Conservation (phyloP, 306 rosid genomes). For the Dicorynia guianensis region DNA sequence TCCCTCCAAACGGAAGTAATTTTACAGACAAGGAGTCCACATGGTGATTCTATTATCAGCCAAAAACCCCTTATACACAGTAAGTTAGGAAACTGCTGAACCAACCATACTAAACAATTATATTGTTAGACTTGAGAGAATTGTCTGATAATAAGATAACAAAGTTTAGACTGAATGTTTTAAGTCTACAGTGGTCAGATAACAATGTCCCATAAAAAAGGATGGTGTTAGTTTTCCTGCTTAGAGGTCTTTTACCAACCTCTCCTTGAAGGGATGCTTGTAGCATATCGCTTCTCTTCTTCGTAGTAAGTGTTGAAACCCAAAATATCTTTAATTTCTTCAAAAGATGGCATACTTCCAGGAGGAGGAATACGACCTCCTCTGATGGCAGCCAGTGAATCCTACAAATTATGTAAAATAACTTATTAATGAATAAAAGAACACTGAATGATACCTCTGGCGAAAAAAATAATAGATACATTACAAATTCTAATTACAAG, state of each 20-base stretch:
- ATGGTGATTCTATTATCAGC: conserved; percentile 32
- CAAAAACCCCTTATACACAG: background rate
- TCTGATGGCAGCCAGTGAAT: conserved; percentile 74
- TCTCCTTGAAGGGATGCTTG: conserved; percentile 56
- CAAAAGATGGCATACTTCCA: conserved; percentile 93
- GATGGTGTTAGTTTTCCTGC: background rate
- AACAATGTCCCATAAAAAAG: conserved; percentile 9
- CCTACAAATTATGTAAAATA: conserved; percentile 59
- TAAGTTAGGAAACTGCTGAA: conserved; percentile 21
- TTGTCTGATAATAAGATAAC: conserved; percentile 2
- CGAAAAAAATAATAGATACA: conserved; percentile 18
- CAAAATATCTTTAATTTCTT: conserved; percentile 82
- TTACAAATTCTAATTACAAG: conserved; percentile 7
- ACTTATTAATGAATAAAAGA: conserved; percentile 17
- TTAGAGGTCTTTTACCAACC: conserved; percentile 56
- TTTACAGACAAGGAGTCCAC: conserved; percentile 10
- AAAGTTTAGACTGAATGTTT: conserved; percentile 22
- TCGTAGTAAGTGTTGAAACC: conserved; percentile 90
- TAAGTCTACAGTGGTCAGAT: conserved; percentile 34
- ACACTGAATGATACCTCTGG: background rate
- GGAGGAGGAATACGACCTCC: conserved; percentile 98
- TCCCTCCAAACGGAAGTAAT: conserved; percentile 5
- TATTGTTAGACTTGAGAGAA: conserved; percentile 5
- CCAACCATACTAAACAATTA: conserved; percentile 15
- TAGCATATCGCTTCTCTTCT: conserved; percentile 89